Conservation (phyloP, 345 rosid species). For the Aquilaria yunnanensis region DNA sequence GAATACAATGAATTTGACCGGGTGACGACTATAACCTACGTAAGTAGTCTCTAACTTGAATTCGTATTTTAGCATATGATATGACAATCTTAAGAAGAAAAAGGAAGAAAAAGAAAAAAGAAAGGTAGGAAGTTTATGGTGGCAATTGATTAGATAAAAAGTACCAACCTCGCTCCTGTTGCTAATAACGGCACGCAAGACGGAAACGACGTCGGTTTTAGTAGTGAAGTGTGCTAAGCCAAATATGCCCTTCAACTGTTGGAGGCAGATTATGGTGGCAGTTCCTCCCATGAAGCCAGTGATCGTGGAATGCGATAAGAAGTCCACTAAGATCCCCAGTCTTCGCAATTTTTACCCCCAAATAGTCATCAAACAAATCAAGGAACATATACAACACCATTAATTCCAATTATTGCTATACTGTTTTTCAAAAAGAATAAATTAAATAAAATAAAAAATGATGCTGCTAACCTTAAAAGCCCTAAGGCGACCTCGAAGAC, state of each 20-base stretch:
- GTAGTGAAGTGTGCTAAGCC: constrained; percentile 65
- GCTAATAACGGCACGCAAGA: constrained; percentile 40
- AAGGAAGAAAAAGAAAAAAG: too few relatives aligned
- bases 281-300: constrained; percentile 95
- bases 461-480: constrained; percentile 36
- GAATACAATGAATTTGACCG: too few relatives aligned
- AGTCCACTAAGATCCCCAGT: constrained; percentile 81
- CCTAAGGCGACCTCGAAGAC: constrained; percentile 59
- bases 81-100: too few relatives aligned
- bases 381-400: not conserved
- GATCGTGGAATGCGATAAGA: constrained; percentile 85
- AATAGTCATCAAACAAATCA: not conserved
- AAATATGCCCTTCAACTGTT: constrained; percentile 79
- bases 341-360: constrained; percentile 20
- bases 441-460: not conserved
- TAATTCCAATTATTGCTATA: not conserved
- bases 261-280: constrained; percentile 62
- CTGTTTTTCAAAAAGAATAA: not conserved
- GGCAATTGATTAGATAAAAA: too few relatives aligned
- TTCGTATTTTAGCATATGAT: too few relatives aligned
- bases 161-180: constrained; percentile 48
- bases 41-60: too few relatives aligned
- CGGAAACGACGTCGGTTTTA: constrained; percentile 67
- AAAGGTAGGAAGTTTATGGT: too few relatives aligned
- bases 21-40: too few relatives aligned